Percentiles rank a stretch among this genome's conserved stretches.
Conservation (phyloP, 1,284 basidiomycete species). For the Naganishia albida region DNA sequence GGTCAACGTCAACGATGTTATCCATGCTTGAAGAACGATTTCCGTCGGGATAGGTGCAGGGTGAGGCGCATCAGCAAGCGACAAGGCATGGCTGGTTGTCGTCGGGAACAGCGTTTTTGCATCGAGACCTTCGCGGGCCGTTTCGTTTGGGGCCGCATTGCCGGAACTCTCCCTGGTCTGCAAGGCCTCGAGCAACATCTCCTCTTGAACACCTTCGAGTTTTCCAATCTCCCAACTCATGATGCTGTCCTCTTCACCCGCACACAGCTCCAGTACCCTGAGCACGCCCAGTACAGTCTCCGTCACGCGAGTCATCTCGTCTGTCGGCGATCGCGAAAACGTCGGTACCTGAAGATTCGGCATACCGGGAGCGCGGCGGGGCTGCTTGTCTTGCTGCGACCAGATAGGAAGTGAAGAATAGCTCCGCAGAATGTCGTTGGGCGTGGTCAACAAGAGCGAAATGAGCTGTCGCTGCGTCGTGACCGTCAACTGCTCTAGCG, state of each 20-base stretch:
- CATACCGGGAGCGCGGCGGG: conserved; percentile 54
- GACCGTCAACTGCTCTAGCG: conserved; percentile 10
- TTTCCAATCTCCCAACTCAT: conserved; percentile 26
- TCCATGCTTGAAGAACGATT: conserved; percentile 81
- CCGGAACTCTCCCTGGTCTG: conserved; percentile 38
- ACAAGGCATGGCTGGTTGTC: conserved; percentile 15
- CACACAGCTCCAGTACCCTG: conserved; percentile 89
- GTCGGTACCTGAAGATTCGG: conserved; percentile 79
- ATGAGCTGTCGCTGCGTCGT: conserved; percentile 14
- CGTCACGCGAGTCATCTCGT: conserved; percentile 81
- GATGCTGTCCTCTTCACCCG: conserved; percentile 55
- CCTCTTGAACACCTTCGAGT: conserved; percentile 67
- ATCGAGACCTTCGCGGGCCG: conserved; percentile 1
- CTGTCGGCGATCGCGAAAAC: conserved; percentile 88
- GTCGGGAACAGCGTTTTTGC: conserved; percentile 13
- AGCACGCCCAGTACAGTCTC: conserved; percentile 93
- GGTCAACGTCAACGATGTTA: conserved; percentile 79
- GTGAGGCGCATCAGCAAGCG: conserved; percentile 28
- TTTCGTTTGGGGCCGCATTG: not conserved
- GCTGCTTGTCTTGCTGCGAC: conserved; percentile 56
- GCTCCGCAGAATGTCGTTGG: conserved; percentile 63
- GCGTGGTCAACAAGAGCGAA: conserved; percentile 6
- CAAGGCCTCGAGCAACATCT: conserved; percentile 58
- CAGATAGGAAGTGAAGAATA: conserved; percentile 74
- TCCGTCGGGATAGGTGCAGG: conserved; percentile 59